Evolutionary conservation across 2,329 filamentous ascomycete species (phyloP), one percentile per base, ranked within the genome.

Genomic region (Trichocomaceae sp.): DNA sequence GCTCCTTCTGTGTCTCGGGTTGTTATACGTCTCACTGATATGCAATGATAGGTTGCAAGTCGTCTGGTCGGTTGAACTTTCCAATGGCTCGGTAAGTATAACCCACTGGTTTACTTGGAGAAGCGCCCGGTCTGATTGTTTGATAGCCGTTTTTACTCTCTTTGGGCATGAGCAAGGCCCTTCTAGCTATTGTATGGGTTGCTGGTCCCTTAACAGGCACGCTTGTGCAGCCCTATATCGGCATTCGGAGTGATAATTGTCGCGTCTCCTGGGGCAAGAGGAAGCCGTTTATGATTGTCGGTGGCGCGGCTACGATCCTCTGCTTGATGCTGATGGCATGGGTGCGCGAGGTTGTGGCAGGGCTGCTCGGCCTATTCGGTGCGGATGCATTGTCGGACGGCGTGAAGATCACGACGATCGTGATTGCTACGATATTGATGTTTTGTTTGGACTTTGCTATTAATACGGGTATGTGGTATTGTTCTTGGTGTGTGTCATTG

Each of bases 371-470:
- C 2, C 65, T 92, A 1, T 90, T 93, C 63, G 87, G 88, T 10
- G 85, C 83, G 10, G 80, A 86, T 52, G 74, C 75, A n/a, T 79
- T 84, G 39, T 88, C 86, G 0, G 63, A 79, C 7, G 81, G 78
- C 2, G 85, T 87, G 46, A 85, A 83, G 64, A 79, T 78, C 3
- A 75, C 78, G 42, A 82, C 87, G 47, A 92, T 96, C 61, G 75
- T 89, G 31, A 79, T 89, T 55, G 92, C 92, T 7, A 90, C 96
- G 5, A 67, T 90, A 29, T 86, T 90, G 74, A 87, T 97, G 63
- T 97, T 95, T 71, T 78, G 93, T 49, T 80, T 97, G 50, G 92
- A 97, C 69, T 93, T 97, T 70, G 84, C 91, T 64, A 93, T 97
- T 75, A 97, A 97, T 72, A 93, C 91, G 55, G 86, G 85, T 87